A percentile compares a stretch with the other conserved stretches of the same genome.
Conservation (phyloP, 352 stramenopile genomes). For the Phytophthora tubulina region DNA sequence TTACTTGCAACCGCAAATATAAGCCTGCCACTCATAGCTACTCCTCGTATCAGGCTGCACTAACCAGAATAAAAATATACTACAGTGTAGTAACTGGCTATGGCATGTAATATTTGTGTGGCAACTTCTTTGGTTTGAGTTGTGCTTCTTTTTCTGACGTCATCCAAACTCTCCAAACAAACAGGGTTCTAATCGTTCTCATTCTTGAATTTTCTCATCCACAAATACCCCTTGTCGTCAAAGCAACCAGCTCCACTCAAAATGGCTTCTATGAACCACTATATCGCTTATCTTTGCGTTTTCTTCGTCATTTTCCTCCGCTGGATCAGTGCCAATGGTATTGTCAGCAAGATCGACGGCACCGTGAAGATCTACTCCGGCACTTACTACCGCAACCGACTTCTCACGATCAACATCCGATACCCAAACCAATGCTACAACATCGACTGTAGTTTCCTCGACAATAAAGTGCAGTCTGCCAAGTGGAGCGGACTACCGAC, state of each 20-base stretch:
- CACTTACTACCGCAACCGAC: slow-evolving; percentile 20
- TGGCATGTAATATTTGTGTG: no score
- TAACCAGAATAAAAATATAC: slow-evolving; percentile 2
- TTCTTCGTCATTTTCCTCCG: background rate
- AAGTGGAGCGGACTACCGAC: slow-evolving; percentile 29
- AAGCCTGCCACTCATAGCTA: no score
- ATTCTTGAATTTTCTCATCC: slow-evolving; percentile 22
- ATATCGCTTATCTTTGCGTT: background rate
- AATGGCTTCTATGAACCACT: background rate
- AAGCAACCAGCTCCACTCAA: background rate
- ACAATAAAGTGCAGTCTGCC: slow-evolving; percentile 33
- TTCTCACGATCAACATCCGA: slow-evolving; percentile 27
- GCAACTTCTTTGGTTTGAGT: background rate
- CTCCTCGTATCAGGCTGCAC: background rate
- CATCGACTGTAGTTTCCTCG: slow-evolving; percentile 26
- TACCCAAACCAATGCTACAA: slow-evolving; percentile 41
- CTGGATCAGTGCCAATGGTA: background rate
- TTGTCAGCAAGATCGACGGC: slow-evolving; percentile 18
- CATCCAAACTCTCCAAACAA: background rate
- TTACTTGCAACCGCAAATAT: no score
- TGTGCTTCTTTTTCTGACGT: background rate
- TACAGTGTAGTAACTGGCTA: background rate
- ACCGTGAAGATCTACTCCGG: slow-evolving; percentile 27
- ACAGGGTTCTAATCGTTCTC: background rate
- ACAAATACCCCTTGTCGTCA: background rate